A percentile compares a stretch with the other conserved stretches of the same genome.
Conservation (phyloP, 225 moss, liverwort and hornwort genomes). For the Sphagnum contortum region DNA sequence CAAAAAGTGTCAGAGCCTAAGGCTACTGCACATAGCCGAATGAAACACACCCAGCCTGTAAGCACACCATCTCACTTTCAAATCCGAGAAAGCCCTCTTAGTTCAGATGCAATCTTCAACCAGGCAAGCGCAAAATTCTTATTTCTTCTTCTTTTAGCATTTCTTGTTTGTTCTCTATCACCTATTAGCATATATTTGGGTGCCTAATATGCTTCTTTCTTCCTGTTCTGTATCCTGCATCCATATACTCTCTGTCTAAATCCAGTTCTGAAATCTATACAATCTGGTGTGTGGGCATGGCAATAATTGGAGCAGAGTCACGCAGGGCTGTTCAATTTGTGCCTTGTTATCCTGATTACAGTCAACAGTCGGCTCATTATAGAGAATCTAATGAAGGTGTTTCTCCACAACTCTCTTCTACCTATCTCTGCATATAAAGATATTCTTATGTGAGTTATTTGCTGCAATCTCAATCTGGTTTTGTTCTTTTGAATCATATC, state of each 20-base stretch:
- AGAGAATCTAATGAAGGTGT: constrained; percentile 93
- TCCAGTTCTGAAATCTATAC: neutral
- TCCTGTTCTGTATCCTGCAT: too few relatives aligned
- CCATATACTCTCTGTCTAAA: too few relatives aligned
- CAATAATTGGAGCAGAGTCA: constrained; percentile 56
- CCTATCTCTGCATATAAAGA: neutral
- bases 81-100: constrained; percentile 78
- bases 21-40: constrained; percentile 1
- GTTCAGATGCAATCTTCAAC: constrained; percentile 81
- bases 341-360: constrained; percentile 70
- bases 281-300: constrained; percentile 25
- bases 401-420: neutral
- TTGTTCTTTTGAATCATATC: neutral
- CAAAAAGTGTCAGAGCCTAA: constrained; percentile 15
- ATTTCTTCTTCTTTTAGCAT: neutral
- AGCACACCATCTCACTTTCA: constrained; percentile 59
- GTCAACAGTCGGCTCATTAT: constrained; percentile 82
- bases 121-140: constrained; percentile 28
- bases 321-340: constrained; percentile 85
- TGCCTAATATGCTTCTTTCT: too few relatives aligned
- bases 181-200: neutral
- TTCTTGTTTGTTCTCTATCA: neutral
- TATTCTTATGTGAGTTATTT: too few relatives aligned
- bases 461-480: neutral
- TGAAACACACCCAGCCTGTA: constrained; percentile 22